Base-by-base conservation (phyloP, 192 early-diverging fungal species). In the Backusella mclennaniae region DNA sequence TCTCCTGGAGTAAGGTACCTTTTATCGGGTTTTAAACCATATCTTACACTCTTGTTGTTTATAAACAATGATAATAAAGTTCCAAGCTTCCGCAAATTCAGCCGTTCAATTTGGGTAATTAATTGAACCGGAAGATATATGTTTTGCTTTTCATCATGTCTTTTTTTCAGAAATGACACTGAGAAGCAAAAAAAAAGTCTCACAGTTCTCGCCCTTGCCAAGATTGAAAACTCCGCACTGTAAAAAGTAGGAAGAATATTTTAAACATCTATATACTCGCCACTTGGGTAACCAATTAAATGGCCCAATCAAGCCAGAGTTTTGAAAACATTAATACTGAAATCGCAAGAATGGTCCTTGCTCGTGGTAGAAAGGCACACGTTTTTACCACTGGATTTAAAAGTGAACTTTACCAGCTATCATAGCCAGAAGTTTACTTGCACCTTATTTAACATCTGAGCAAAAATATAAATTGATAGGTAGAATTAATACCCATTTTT, bases 401-500 rank as follows among this genome's bases (percentile, higher is more conserved):
- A 63, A 26, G 56, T 63, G 21, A 14, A 29, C 12, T 26, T 29
- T 29, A 63, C 26, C 56, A 63, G 23, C 56, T 29, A 63, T 29
- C 56, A 63, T 6, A 63, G 4, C 26, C 56, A 63, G 23, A 26
- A 63, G 1, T n/a, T 49, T 49, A 49, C 23, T 29, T 63, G 3
- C n/a, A 11, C 23, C 12, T 63, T 63, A 29, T 63, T 63, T 63
- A 63, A 11, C 23, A 31, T 63, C 23, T 63, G 56, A 29, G 8
- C 56, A 63, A 7, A 26, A 11, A 12, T 29, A 29, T 29, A 56
- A 6, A 12, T 26, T 63, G 56, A 63, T 63, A 63, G 56, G 56
- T 63, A 63, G 56, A 63, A 63, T 63, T 14, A 63, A 63, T 63
- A 63, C 23, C 56, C 56, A n/a, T 49, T 21, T 49, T 49, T 63